Evolutionary conservation across 192 early-diverging fungal species (phyloP).

Genomic region (Linderina pennispora): DNA sequence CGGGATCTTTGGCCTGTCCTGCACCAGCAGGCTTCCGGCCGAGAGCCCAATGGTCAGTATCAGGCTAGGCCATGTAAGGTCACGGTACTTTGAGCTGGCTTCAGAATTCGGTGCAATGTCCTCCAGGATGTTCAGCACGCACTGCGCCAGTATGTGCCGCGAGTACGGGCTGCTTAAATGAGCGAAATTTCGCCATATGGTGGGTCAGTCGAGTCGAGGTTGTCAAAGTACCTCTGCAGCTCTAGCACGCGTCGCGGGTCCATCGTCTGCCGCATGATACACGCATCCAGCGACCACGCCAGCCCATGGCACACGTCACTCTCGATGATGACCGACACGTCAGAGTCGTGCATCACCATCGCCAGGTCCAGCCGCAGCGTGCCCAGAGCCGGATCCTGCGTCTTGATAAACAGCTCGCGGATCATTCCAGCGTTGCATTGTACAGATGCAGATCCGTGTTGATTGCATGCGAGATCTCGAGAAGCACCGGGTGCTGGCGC

Average conservation of each 20-base stretch:
- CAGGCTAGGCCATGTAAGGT: conserved; percentile 16
- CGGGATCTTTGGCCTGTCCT: conserved; percentile 14
- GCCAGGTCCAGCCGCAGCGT: conserved; percentile 34
- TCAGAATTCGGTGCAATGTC: conserved; percentile 23
- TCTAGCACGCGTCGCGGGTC: conserved; percentile 20
- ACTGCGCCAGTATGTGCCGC: conserved; percentile 28
- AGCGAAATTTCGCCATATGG: conserved; percentile 42
- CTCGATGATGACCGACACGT: conserved; percentile 9
- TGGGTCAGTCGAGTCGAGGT: conserved; percentile 10
- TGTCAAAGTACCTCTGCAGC: conserved; percentile 34
- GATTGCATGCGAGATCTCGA: conserved; percentile 19
- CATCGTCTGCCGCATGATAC: conserved; percentile 25
- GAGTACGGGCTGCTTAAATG: conserved; percentile 36
- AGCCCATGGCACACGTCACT: conserved; percentile 32
- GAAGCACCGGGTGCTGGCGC: conserved; percentile 9
- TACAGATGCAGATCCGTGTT: conserved; percentile 25
- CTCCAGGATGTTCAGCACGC: conserved; percentile 24
- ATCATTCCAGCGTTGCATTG: conserved; percentile 32
- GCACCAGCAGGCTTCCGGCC: conserved; percentile 10
- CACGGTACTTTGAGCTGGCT: conserved; percentile 12
- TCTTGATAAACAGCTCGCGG: conserved; percentile 23
- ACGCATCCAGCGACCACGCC: conserved; percentile 34
- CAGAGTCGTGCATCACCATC: conserved; percentile 30
- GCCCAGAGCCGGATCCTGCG: conserved; percentile 16
- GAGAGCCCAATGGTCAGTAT: conserved; percentile 33